Base-by-base conservation (phyloP, 2,329 filamentous ascomycete genomes). In the Emericellopsis cladophorae region DNA sequence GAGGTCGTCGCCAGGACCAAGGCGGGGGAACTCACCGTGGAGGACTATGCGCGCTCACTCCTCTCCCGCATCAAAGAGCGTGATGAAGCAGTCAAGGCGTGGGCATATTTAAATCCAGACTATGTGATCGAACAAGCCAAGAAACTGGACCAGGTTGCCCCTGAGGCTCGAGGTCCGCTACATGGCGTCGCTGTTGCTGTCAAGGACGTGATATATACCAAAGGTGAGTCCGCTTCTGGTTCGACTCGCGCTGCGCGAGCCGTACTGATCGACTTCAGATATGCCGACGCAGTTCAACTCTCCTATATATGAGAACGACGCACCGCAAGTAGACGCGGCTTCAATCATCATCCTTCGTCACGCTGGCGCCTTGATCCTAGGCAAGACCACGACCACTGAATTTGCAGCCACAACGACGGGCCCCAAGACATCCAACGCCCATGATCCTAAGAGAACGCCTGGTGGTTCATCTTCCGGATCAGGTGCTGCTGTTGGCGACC, bases 381-480 rank as follows among this genome's bases (percentile, higher is more conserved):
- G 51, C 31, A 53, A 54, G 23, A 54, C 51, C 2, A 70, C 66
- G 0, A 79, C 74, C 0, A 78, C 76, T 0, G 74, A 80, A 48
- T 80, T 81, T 44, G 70, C 76, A 0, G 65, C 68, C 0, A 72
- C 65, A 0, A 62, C 59, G 1, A 50, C 57, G 3, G 74, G 74
- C 0, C 61, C 67, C 0, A 60, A 60, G 16, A 77, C 74, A 0
- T 49, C 56, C 2, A 82, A 82, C 46, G 72, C 77, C 0, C 83
- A 84, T 42, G 79, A 83, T 50, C 53, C 60, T 1, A 66, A 62
- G 0, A 67, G 79, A 2, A 81, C 76, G 0, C 77, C 78, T 0
- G 78, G 79, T 0, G 78, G 79, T 16, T 81, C 76, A 0, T 80
- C 75, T 0, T 75, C 73, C 0, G 78, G 79, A 0, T 80, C 76